Evolutionary conservation across 2,329 filamentous ascomycete species (phyloP).

Genomic region (Diaporthe amygdali): DNA sequence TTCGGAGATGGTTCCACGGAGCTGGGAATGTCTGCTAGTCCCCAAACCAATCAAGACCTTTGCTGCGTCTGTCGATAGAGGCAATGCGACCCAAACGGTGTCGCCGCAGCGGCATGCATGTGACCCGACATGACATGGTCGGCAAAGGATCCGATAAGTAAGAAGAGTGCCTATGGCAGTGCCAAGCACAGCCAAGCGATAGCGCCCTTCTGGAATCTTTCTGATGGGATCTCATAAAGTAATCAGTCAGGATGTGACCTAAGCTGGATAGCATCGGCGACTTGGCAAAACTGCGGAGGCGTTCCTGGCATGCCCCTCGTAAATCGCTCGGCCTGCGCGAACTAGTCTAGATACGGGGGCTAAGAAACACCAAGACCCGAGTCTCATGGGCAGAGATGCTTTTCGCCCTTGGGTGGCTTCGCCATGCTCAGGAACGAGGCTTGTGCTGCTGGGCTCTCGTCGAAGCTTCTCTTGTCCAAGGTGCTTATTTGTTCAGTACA

Average conservation of each 20-base stretch:
- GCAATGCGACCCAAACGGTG: background rate
- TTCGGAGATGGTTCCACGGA: background rate
- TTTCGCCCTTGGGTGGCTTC: background rate
- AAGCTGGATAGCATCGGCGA: background rate
- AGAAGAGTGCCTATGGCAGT: background rate
- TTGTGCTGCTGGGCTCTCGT: slow-evolving; percentile 2
- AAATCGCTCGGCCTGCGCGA: background rate
- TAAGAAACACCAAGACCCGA: background rate
- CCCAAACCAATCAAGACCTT: background rate
- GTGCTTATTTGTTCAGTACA: background rate
- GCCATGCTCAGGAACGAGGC: slow-evolving; percentile 2
- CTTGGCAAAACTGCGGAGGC: slow-evolving; percentile 7
- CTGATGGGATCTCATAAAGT: slow-evolving; percentile 6
- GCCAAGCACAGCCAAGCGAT: slow-evolving; percentile 12
- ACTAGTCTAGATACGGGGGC: background rate
- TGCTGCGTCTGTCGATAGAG: background rate
- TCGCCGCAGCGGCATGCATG: background rate
- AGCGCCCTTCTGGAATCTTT: slow-evolving; percentile 8
- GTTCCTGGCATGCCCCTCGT: background rate
- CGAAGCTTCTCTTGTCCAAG: slow-evolving; percentile 1
- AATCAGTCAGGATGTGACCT: background rate
- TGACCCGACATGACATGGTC: background rate
- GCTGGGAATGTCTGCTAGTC: background rate
- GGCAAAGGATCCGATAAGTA: background rate
- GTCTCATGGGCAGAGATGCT: background rate